These are phyloP conservation scores for Physaria fendleri DNA, from an alignment of 345 rosid genomes.

Conservation along the genomic window DNA sequence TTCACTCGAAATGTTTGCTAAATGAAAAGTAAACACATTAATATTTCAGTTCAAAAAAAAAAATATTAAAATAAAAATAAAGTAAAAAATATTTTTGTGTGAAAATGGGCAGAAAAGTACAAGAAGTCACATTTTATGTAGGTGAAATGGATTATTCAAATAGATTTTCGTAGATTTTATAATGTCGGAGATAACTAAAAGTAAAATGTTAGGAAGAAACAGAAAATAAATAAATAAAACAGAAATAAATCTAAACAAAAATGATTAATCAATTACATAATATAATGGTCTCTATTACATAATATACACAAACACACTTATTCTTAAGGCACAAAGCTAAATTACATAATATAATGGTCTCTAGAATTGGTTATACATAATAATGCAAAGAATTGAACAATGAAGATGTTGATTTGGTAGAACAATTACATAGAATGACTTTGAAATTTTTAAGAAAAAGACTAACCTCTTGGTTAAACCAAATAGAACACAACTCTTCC, in stretches of 20 bases:
- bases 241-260: too few relatives aligned
- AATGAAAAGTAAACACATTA: conserved; percentile 20
- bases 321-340: neutral
- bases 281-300: too few relatives aligned
- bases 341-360: neutral
- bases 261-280: too few relatives aligned
- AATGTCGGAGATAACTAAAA: conserved; percentile 10
- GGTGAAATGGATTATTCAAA: too few relatives aligned
- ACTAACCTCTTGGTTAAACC: conserved; percentile 81
- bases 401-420: neutral
- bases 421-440: neutral
- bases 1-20: conserved; percentile 22
- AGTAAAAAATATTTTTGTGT: neutral
- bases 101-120: conserved; percentile 25
- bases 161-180: conserved; percentile 20
- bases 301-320: too few relatives aligned
- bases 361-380: neutral
- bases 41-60: too few relatives aligned
- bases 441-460: neutral
- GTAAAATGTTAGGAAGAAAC: neutral
- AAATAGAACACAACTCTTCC: conserved; percentile 69
- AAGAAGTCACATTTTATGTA: conserved; percentile 34
- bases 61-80: conserved; percentile 17
- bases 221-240: neutral
- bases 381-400: conserved; percentile 6